Percentiles rank a stretch among this genome's conserved stretches.
Conservation (phyloP, 306 rosid genomes). For the cucumber (Cucumis sativus) region Cucumber_9930_V3 NC_026656.2:10798501-10799000, state of each 20-base stretch:
- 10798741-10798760: neutral
- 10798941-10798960: conserved; percentile 56
- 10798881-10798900: conserved; percentile 65
- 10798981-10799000: neutral
- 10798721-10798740: conserved; percentile 58
- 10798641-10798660: neutral
- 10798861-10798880: conserved; percentile 76
- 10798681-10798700: conserved; percentile 73
- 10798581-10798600: neutral
- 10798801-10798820: conserved; percentile 24
- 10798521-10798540: conserved; percentile 77
- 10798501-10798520: conserved; percentile 64
- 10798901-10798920: conserved; percentile 76
- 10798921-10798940: conserved; percentile 87
- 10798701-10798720: conserved; percentile 66
- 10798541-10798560: conserved; percentile 18
- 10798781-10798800: neutral
- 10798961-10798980: neutral
- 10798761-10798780: neutral
- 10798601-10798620: neutral
- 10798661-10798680: conserved; percentile 47
- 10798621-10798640: neutral
- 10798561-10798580: neutral
- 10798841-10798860: conserved; percentile 83
- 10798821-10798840: conserved; percentile 87